Conservation (phyloP, 345 rosid genomes). For the Sonneratia caseolaris region DNA sequence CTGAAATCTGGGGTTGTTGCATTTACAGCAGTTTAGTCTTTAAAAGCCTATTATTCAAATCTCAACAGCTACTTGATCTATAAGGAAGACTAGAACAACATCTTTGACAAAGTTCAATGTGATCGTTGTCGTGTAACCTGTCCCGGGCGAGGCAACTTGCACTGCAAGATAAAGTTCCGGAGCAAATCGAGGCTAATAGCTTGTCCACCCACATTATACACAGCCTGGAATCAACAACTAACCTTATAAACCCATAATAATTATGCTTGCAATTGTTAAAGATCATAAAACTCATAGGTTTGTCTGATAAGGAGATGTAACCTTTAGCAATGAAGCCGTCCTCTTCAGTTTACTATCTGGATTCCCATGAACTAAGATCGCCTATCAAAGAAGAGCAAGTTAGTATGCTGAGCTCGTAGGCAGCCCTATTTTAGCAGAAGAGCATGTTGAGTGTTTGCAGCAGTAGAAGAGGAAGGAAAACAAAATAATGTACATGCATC, state of each 20-base stretch:
- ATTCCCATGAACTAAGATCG: slow-evolving; percentile 67
- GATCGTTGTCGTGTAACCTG: slow-evolving; percentile 30
- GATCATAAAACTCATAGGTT: background rate
- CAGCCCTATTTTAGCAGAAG: background rate
- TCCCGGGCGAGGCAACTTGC: slow-evolving; percentile 69
- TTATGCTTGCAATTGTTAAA: background rate
- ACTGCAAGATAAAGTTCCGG: slow-evolving; percentile 56
- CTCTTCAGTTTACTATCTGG: slow-evolving; percentile 57
- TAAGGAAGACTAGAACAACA: background rate
- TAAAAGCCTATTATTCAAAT: background rate
- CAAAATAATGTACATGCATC: slow-evolving; percentile 65
- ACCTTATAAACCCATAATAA: slow-evolving; percentile 2
- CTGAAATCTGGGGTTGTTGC: background rate
- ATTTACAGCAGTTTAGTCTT: background rate
- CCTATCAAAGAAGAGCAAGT: slow-evolving; percentile 29
- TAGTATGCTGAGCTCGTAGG: background rate
- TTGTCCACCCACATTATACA: slow-evolving; percentile 71
- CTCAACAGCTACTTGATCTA: background rate
- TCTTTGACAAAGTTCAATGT: background rate
- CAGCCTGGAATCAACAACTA: slow-evolving; percentile 38
- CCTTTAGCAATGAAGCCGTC: slow-evolving; percentile 58
- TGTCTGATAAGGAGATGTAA: slow-evolving; percentile 1
- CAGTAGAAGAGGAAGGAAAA: background rate
- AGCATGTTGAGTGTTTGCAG: background rate
- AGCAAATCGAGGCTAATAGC: slow-evolving; percentile 52